Evolutionary conservation across 768 basidiomycete genomes (phyloP).

Genomic region (Mycena chlorophos): DNA sequence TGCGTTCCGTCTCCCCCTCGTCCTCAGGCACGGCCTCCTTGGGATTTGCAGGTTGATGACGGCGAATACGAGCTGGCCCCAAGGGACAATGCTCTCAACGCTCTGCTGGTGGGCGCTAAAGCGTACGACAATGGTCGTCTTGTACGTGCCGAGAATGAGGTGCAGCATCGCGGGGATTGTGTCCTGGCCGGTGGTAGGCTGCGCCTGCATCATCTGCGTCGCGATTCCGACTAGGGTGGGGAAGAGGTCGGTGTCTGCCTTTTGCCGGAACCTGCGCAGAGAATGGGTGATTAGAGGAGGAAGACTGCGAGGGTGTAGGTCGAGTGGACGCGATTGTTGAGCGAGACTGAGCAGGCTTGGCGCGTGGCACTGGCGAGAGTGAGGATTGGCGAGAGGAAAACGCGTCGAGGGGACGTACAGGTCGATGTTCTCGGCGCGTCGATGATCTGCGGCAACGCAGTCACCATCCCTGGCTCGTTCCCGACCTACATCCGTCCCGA

Average conservation of each 20-base stretch:
- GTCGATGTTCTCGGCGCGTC: no score
- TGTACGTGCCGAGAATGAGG: conserved; percentile 85
- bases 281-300: conserved; percentile 57
- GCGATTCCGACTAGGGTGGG: conserved; percentile 76
- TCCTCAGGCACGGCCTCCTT: no score
- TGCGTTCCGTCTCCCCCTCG: conserved; percentile 73
- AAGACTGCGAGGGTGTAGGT: conserved; percentile 61
- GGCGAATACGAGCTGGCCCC: conserved; percentile 81
- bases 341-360: conserved; percentile 82
- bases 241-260: conserved; percentile 64
- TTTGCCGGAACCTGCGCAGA: no score
- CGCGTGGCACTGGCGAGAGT: no score
- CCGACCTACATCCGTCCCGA: no score
- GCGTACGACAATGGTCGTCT: conserved; percentile 73
- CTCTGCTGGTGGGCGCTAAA: conserved; percentile 75
- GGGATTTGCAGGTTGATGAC: conserved; percentile 75
- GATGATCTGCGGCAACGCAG: no score
- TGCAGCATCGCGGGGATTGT: conserved; percentile 77
- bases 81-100: conserved; percentile 77
- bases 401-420: no score
- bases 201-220: conserved; percentile 61
- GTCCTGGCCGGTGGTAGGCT: conserved; percentile 62
- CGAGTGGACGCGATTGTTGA: conserved; percentile 83
- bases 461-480: no score
- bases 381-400: no score